Conservation (phyloP, 139 green algal species). For the Closterium sp. region DNA sequence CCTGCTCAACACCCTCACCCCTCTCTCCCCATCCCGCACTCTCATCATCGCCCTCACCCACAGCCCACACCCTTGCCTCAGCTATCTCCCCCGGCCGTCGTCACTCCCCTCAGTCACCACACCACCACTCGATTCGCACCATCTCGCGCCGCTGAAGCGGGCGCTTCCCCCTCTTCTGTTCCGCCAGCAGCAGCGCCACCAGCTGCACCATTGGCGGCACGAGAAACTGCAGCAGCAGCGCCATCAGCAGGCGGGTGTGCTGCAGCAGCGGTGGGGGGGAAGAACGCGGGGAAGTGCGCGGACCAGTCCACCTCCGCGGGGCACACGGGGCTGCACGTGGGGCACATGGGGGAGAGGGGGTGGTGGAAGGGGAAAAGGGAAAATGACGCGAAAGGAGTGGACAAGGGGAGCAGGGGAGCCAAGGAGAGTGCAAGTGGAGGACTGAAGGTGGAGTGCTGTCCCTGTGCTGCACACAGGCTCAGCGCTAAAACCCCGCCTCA, state of each 20-base stretch:
- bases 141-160: not conserved
- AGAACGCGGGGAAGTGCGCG: conserved; percentile 56
- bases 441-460: not conserved
- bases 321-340: conserved; percentile 15
- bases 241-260: no score
- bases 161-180: not conserved
- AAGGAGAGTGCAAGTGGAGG: not conserved
- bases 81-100: no score
- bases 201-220: not conserved
- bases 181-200: not conserved
- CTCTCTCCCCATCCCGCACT: no score
- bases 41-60: no score
- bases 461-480: no score
- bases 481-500: not conserved
- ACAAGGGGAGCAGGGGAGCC: not conserved
- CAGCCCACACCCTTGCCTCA: no score
- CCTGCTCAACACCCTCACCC: no score
- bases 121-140: not conserved
- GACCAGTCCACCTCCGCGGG: conserved; percentile 44
- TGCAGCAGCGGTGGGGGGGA: not conserved
- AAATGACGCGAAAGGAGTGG: not conserved
- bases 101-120: no score
- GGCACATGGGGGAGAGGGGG: no score
- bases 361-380: no score
- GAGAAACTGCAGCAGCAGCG: not conserved